Percentiles rank a stretch among this genome's conserved stretches.
These are phyloP conservation scores for Aureobasidium leucospermi DNA, from an alignment of 2,329 filamentous ascomycete species.

Conservation along the genomic window DNA sequence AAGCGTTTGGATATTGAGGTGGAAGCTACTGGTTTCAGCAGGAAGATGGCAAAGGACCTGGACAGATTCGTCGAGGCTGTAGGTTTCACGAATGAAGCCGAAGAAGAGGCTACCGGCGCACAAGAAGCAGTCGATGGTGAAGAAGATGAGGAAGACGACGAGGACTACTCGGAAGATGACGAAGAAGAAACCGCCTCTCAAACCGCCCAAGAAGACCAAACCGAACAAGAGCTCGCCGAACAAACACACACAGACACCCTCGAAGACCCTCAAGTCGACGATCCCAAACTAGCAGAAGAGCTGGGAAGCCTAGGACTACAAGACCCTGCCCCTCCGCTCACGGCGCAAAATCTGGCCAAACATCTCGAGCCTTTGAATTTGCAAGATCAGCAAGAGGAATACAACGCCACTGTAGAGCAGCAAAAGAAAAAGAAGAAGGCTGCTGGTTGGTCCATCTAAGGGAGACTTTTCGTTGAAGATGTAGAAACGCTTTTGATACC, in stretches of 20 bases:
- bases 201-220: conserved; percentile 20
- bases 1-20: conserved; percentile 78
- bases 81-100: conserved; percentile 46
- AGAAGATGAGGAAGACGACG: conserved; percentile 33
- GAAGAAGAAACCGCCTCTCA: background rate
- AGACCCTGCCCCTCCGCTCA: background rate
- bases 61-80: conserved; percentile 79
- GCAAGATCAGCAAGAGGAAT: conserved; percentile 21
- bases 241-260: background rate
- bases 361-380: conserved; percentile 25
- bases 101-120: conserved; percentile 26
- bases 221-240: conserved; percentile 1
- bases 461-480: background rate
- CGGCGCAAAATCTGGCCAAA: background rate
- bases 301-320: conserved; percentile 3
- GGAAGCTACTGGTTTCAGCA: conserved; percentile 89
- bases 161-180: conserved; percentile 20
- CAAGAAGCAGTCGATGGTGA: conserved; percentile 33
- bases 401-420: conserved; percentile 21
- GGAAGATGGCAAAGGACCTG: conserved; percentile 92
- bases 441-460: conserved; percentile 30
- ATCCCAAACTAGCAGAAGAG: conserved; percentile 20
- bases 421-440: conserved; percentile 30
- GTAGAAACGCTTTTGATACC: conserved; percentile 5
- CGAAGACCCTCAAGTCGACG: conserved; percentile 18